Evolutionary conservation across 345 rosid genomes (phyloP).

Genomic region (Eucalyptus viminalis): DNA sequence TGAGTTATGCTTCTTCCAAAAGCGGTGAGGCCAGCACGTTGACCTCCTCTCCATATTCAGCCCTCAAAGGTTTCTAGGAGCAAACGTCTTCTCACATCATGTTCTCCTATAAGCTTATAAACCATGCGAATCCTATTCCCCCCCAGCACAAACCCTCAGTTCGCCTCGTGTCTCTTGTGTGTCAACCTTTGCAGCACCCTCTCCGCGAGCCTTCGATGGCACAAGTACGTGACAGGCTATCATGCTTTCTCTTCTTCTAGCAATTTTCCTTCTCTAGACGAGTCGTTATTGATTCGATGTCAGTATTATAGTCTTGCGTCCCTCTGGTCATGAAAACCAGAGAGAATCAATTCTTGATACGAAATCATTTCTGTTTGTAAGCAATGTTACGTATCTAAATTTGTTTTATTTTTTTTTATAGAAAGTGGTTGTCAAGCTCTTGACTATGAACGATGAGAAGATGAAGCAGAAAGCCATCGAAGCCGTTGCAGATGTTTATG

Average conservation of each 20-base stretch:
- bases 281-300: background rate
- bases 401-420: background rate
- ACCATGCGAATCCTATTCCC: background rate
- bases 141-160: background rate
- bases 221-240: background rate
- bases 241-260: background rate
- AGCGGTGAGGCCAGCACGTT: background rate
- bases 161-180: background rate
- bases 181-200: background rate
- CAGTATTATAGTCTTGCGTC: background rate
- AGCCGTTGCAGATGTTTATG: slow-evolving; percentile 18
- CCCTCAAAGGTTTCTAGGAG: background rate
- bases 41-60: background rate
- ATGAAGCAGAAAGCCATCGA: slow-evolving; percentile 37
- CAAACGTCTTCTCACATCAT: background rate
- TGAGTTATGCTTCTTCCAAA: background rate
- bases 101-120: background rate
- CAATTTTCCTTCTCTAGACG: background rate
- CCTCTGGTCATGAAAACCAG: background rate
- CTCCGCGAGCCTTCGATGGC: background rate
- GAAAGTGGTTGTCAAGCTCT: slow-evolving; percentile 15
- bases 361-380: background rate
- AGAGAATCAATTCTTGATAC: background rate
- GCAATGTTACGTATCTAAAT: background rate
- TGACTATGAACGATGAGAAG: slow-evolving; percentile 13